phyloP scores from a whole-genome alignment of 345 rosid species.

The Populus deltoides region DNA sequence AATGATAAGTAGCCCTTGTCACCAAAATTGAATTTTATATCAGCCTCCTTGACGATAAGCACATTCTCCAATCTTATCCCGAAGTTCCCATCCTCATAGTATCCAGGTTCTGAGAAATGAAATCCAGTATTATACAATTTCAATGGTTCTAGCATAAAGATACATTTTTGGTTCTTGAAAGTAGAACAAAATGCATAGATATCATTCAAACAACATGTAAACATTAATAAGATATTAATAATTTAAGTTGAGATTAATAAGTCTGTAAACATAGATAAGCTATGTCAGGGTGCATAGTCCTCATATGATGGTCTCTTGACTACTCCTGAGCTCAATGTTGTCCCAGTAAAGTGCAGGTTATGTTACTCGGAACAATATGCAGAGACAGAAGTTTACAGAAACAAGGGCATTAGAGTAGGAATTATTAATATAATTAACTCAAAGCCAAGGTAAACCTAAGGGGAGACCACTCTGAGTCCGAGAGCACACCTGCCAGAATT shows the following conservation, averaged over 20 bases:
- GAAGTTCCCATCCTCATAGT: conserved; percentile 50
- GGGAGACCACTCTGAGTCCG: too few relatives aligned
- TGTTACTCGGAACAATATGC: not conserved
- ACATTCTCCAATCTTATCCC: conserved; percentile 97
- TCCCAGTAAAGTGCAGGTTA: not conserved
- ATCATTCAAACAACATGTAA: not conserved
- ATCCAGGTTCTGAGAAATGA: conserved; percentile 15
- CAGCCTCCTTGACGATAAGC: conserved; percentile 65
- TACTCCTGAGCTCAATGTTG: not conserved
- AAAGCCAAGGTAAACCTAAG: too few relatives aligned
- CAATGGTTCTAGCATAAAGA: not conserved
- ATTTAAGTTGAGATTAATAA: not conserved
- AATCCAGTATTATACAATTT: not conserved
- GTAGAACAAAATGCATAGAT: not conserved
- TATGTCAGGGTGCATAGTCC: not conserved
- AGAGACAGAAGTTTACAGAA: not conserved
- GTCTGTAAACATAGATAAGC: not conserved
- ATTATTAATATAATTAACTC: too few relatives aligned
- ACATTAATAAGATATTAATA: not conserved
- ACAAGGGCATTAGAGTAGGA: not conserved
- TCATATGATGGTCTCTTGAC: too few relatives aligned
- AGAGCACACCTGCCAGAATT: too few relatives aligned
- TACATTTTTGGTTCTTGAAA: not conserved
- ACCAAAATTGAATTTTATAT: conserved; percentile 79
- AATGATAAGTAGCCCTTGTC: conserved; percentile 84